phyloP scores from a whole-genome alignment of 1,284 basidiomycete species.

The Microbotryum scabiosae region DNA sequence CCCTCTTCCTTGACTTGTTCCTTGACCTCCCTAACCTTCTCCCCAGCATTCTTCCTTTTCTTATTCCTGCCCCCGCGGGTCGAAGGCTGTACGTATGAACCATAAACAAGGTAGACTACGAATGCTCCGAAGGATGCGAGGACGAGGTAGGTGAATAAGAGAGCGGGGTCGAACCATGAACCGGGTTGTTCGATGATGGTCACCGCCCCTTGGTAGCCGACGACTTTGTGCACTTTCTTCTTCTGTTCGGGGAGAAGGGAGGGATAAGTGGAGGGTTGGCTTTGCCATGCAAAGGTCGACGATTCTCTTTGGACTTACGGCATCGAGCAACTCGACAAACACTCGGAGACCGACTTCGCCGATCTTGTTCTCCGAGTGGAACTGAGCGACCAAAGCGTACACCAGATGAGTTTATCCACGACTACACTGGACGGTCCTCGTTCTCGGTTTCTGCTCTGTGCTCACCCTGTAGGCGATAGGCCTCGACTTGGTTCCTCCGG shows the following conservation, averaged over 20 bases:
- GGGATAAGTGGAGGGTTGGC: not conserved
- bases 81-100: conserved; percentile 13
- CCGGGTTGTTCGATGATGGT: conserved; percentile 22
- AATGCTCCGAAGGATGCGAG: conserved; percentile 12
- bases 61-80: not conserved
- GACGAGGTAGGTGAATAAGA: conserved; percentile 29
- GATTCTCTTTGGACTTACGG: not conserved
- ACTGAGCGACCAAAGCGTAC: not conserved
- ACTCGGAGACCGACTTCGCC: conserved; percentile 33
- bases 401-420: too few relatives aligned
- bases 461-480: conserved; percentile 12
- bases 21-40: conserved; percentile 7
- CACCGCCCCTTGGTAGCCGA: conserved; percentile 29
- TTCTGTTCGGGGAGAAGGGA: not conserved
- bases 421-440: too few relatives aligned
- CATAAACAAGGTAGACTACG: conserved; percentile 26
- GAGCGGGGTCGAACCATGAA: conserved; percentile 31
- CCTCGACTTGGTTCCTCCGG: not conserved
- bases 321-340: conserved; percentile 27
- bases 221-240: conserved; percentile 14
- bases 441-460: not conserved
- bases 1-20: conserved; percentile 11
- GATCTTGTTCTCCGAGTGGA: conserved; percentile 26
- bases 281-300: not conserved
- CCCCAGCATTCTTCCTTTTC: conserved; percentile 3